phyloP scores from a whole-genome alignment of 2,329 filamentous ascomycete genomes.

The Neobulgaria alba region DNA sequence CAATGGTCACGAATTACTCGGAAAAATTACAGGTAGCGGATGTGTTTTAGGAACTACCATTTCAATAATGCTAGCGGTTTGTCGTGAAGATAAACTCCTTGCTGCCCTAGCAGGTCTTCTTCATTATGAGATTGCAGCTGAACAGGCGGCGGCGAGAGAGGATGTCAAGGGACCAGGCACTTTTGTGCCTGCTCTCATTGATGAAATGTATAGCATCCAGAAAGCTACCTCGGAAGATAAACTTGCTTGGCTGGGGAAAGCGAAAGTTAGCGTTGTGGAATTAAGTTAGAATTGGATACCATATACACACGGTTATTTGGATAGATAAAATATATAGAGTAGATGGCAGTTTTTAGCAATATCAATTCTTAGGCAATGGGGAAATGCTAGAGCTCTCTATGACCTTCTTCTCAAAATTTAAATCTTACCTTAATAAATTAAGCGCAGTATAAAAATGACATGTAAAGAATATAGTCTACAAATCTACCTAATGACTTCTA shows the following conservation, averaged over 20 bases:
- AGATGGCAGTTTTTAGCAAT: no score
- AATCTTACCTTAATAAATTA: no score
- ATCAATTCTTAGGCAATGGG: no score
- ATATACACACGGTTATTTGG: no score
- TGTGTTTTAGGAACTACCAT: conserved; percentile 79
- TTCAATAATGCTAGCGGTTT: conserved; percentile 63
- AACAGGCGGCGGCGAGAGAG: conserved; percentile 54
- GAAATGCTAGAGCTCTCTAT: no score
- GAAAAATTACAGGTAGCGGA: conserved; percentile 68
- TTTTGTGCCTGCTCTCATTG: conserved; percentile 79
- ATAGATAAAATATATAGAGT: background rate
- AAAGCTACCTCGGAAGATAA: conserved; percentile 40
- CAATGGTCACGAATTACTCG: conserved; percentile 69
- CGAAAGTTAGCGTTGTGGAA: conserved; percentile 36
- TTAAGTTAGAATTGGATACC: background rate
- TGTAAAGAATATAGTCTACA: no score
- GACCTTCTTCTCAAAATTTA: no score
- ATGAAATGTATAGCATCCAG: conserved; percentile 51
- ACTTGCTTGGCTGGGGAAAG: conserved; percentile 42
- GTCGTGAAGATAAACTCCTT: conserved; percentile 54
- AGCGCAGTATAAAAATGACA: no score
- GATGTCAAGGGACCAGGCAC: conserved; percentile 73
- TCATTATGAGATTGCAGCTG: conserved; percentile 63
- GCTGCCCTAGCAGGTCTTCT: conserved; percentile 66
- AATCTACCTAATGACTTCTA: no score